Base-by-base conservation (phyloP, 1,284 basidiomycete genomes). In the Ustilago hordei region DNA sequence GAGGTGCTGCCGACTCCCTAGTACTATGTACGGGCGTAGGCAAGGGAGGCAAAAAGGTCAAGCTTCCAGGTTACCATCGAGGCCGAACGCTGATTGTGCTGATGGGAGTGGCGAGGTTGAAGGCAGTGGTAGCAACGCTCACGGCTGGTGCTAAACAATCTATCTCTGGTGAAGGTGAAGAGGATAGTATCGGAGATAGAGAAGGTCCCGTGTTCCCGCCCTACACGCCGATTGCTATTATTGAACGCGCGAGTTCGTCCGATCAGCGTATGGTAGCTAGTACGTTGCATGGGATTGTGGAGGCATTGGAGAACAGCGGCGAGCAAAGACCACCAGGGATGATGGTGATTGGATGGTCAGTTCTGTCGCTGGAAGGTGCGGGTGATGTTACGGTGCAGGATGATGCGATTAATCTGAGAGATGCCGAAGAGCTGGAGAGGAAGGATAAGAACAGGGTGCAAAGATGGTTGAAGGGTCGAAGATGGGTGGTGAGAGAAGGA, bases 321-420 rank as follows among this genome's bases (percentile, higher is more conserved):
- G 93, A 95, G 80, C 95, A 98, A 85, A 88, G 95, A 32, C 95
- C 95, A 6, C 96, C 96, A 0, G 95, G 95, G 2, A 95, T 99
- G 93, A 92, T 98, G 83, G 89, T 98, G 31, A 90, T 99, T 69
- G 95, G 96, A 0, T 98, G 95, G 95, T 90, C 92, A 6, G 89
- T 88, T 13, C 80, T 90, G 31, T 87, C 88, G 31, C 83, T 90
- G 38, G 88, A 89, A 47, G 89, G 89, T 0, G 78, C 86, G 12
- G 68, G 72, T 55, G 90, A 90, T 2, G 87, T 88, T 41, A 87
- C 89, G 47, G 86, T 90, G 6, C 83, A 90, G 45, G 89, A 90
- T 68, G 86, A 87, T 59, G 86, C 76, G 7, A 55, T 73, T 13
- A 15, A 57, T 1, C 43, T 58, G 11, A 32, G 56, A 4, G 38